phyloP scores from a whole-genome alignment of 129 eudicot species.

The Escallonia herrerae region DNA sequence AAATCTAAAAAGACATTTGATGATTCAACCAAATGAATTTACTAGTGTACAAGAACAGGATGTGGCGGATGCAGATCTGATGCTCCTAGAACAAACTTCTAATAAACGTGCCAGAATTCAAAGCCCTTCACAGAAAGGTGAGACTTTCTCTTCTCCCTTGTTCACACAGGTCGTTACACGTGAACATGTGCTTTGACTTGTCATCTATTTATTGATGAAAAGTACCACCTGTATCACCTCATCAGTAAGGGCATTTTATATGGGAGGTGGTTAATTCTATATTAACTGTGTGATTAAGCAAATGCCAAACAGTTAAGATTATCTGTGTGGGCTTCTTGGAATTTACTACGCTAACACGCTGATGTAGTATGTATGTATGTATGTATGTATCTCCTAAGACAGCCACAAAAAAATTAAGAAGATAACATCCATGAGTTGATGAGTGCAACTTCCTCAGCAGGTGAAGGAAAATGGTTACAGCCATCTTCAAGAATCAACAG shows the following conservation, averaged over 20 bases:
- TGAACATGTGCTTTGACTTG: background rate
- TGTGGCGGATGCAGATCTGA: conserved; percentile 14
- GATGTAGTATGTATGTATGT: no score
- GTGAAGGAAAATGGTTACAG: no score
- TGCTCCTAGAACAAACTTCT: conserved; percentile 18
- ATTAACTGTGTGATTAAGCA: no score
- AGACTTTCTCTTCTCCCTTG: conserved; percentile 5
- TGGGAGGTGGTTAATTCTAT: no score
- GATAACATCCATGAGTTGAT: no score
- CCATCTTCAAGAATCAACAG: no score
- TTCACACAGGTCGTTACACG: background rate
- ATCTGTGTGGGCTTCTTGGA: no score
- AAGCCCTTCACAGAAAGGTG: conserved; percentile 33
- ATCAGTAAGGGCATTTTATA: background rate
- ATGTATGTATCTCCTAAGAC: no score
- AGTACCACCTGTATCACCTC: background rate
- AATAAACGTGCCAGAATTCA: conserved; percentile 6
- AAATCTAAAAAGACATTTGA: conserved; percentile 10
- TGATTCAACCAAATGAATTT: conserved; percentile 17
- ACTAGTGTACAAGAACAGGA: conserved; percentile 7
- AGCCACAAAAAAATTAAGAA: no score
- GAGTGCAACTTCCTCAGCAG: no score
- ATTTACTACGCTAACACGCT: no score
- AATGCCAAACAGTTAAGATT: no score
- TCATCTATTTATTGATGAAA: background rate